Conservation (phyloP, 164 flowering plant genomes). For the Malania oleifera region DNA sequence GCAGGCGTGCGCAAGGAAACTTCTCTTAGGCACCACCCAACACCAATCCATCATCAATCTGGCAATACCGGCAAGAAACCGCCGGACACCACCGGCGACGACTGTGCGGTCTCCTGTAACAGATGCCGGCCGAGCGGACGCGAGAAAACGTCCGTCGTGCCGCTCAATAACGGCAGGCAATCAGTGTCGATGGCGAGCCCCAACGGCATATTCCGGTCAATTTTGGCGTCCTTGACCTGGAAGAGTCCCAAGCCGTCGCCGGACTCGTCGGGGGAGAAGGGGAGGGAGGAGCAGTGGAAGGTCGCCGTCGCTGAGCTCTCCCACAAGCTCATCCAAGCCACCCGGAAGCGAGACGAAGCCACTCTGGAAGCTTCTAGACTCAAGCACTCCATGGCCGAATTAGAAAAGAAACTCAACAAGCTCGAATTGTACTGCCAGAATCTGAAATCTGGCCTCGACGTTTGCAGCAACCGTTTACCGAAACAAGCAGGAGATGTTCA, state of each 20-base stretch:
- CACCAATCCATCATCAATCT: conserved; percentile 37
- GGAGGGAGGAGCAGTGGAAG: conserved; percentile 75
- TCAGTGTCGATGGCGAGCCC: conserved; percentile 43
- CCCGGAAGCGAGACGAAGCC: conserved; percentile 76
- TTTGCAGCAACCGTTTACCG: conserved; percentile 31
- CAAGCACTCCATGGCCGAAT: conserved; percentile 73
- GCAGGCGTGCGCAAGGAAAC: not conserved
- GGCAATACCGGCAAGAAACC: conserved; percentile 15
- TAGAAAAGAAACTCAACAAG: conserved; percentile 83
- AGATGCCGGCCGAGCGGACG: conserved; percentile 73
- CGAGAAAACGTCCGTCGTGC: conserved; percentile 72
- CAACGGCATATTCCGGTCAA: conserved; percentile 52
- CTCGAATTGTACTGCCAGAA: conserved; percentile 71
- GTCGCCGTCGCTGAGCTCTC: conserved; percentile 65
- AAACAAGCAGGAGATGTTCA: not conserved
- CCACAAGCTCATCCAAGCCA: conserved; percentile 68
- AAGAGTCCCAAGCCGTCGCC: conserved; percentile 47
- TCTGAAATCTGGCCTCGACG: conserved; percentile 69
- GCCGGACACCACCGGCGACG: conserved; percentile 20
- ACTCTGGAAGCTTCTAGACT: conserved; percentile 67
- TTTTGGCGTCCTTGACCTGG: conserved; percentile 43
- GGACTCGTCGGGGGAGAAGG: conserved; percentile 5
- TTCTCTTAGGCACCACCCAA: conserved; percentile 38
- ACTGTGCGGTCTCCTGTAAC: conserved; percentile 64
- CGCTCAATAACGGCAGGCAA: conserved; percentile 36